Evolutionary conservation across 108 stramenopile genomes (phyloP), one percentile per base, ranked within the genome.

Genomic region (Mayamaea pseudoterrestris): DNA sequence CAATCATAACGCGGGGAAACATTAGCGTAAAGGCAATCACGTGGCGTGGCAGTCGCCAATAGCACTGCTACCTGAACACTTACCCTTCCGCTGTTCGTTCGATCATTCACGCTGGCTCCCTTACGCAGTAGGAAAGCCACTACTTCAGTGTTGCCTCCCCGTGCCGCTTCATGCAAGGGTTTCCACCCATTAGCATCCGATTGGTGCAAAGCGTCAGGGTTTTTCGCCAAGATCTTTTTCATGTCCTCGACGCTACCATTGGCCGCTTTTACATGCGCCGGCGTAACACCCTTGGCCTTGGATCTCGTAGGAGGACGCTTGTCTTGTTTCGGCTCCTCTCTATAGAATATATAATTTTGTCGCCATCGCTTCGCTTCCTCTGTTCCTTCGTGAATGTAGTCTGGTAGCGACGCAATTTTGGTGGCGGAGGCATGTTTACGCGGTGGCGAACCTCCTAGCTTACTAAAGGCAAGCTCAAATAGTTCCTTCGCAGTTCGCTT

Each of bases 111-210:
- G 42, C 60, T 25, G 1, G 61, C 71, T 20, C 61, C 69, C 44
- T 68, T 36, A 7, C 68, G 23, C 13, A 76, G 43, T 28, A 71
- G 32, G 45, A 57, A 85, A 27, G 73, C 49, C 23, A 81, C 27
- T 5, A 76, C 62, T 27, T 83, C 63, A 1, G 68, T 54, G 30
- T 77, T 47, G 17, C 82, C 88, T 44, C 66, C 62, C n/a, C 88
- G 59, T 2, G 76, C 83, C 11, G 88, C 88, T 44, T 90, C 88
- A 53, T 84, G 83, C 29, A 90, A 25, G 18, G 88, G 78, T 30
- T 58, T 53, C 89, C 89, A 91, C 25, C 78, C 81, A 61, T 91
- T 91, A 1, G 46, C 43, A 53, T 91, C 89, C 20, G 53, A 45
- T 39, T 65, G 58, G 50, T 64, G 60, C 2, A 91, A 39, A n/a